Percentiles rank a stretch among this genome's conserved stretches.
Evolutionary conservation across 2,329 filamentous ascomycete genomes (phyloP).

Genomic region (Fusarium brachygibbosum): DNA sequence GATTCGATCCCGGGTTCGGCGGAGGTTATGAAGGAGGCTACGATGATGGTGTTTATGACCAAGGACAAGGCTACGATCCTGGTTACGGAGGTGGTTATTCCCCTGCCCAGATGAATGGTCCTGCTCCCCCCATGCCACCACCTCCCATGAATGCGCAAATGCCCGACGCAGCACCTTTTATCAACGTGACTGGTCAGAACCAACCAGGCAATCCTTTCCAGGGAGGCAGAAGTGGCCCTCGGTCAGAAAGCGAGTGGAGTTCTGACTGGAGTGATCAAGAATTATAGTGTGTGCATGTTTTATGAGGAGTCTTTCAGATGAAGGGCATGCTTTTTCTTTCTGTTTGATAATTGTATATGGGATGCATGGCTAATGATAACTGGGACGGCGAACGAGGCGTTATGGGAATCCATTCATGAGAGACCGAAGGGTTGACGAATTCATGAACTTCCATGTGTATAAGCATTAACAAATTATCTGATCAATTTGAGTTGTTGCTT

Average conservation of each 20-base stretch:
- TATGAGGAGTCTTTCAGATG: neutral
- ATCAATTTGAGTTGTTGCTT: conserved; percentile 4
- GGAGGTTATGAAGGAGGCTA: conserved; percentile 25
- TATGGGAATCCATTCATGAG: conserved; percentile 11
- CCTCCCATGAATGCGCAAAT: conserved; percentile 36
- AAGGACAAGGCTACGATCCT: conserved; percentile 25
- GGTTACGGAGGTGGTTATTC: conserved; percentile 32
- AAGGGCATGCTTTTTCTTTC: neutral
- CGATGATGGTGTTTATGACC: conserved; percentile 32
- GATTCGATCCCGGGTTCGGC: conserved; percentile 22
- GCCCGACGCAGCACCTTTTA: conserved; percentile 40
- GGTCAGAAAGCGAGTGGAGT: conserved; percentile 26
- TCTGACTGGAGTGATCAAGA: conserved; percentile 20
- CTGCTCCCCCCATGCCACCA: conserved; percentile 32
- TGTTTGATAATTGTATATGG: conserved; percentile 13
- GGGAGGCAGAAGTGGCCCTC: conserved; percentile 15
- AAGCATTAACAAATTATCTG: neutral
- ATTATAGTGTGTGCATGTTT: neutral
- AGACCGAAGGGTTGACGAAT: conserved; percentile 10
- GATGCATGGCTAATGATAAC: conserved; percentile 31
- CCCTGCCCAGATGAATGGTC: conserved; percentile 26
- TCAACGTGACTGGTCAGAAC: conserved; percentile 45
- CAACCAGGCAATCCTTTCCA: conserved; percentile 36
- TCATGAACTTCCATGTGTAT: conserved; percentile 18
- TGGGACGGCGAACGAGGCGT: conserved; percentile 38